Evolutionary conservation across 768 basidiomycete species (phyloP), one percentile per base, ranked within the genome.

Genomic region (Agrocybe chaxingu): DNA sequence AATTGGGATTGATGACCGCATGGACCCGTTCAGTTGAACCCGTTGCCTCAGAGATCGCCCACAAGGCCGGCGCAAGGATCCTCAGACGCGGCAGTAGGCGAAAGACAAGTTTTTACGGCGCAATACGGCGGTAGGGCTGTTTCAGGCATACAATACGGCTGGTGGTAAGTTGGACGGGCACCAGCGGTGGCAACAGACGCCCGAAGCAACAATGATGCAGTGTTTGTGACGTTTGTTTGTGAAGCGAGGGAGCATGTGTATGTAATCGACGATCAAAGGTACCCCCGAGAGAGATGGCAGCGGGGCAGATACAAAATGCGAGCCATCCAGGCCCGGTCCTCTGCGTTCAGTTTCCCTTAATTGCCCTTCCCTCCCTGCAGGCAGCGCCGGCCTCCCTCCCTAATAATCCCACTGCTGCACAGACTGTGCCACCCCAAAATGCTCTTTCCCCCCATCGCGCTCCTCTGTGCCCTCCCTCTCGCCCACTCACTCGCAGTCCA

Each of bases 381-480:
- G 50, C 45, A 42, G 45, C 48, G 36, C 40, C 51, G 35, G 31
- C 48, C 29, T 30, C 31, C 39, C 32, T 47, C 48, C 29, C 45
- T 19, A 41, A 36, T 32, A 52, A 18, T 30, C 19, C 37, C 45
- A 29, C 42, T 42, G 16, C 32, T 34, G 19, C 45, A 39, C 42
- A 16, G 42, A 31, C 48, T 47, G 33, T 30, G 32, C 19, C 47
- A 35, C 18, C 52, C 33, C 52, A 45, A 48, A 46, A 64, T 61
- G 57, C 56, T 68, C 44, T 63, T 63, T 50, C 58, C 35, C 43
- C 41, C 57, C 42, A 29, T 61, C 16, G 24, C 24, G 3, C 50
- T 63, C 34, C 42, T 67, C 42, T 29, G 65, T 36, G 52, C 57
- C 47, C 57, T 70, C 32, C 58, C 62, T 44, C 37, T 68, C 13